Evolutionary conservation across 2,329 filamentous ascomycete genomes (phyloP).

Genomic region (Fusarium devonianum): DNA sequence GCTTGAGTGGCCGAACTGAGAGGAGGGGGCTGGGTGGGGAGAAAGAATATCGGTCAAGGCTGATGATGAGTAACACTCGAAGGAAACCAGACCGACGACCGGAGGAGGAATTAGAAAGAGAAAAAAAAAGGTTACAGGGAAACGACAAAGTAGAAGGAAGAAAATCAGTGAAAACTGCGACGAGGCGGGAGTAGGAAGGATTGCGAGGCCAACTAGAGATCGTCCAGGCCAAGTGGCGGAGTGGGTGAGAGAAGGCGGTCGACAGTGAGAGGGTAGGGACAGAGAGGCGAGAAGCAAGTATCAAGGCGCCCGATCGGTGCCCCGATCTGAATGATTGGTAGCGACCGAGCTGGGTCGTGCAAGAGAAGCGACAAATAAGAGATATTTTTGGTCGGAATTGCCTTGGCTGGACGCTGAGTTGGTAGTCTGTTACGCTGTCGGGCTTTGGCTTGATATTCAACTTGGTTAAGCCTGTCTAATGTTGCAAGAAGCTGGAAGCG

Average conservation of each 20-base stretch:
- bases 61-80: constrained; percentile 31
- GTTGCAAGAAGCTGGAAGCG: constrained; percentile 20
- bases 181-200: constrained; percentile 14
- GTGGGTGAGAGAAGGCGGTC: constrained; percentile 37
- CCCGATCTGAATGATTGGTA: constrained; percentile 12
- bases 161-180: constrained; percentile 18
- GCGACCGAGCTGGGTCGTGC: constrained; percentile 6
- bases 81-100: constrained; percentile 20
- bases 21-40: constrained; percentile 28
- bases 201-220: constrained; percentile 20
- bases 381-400: constrained; percentile 19
- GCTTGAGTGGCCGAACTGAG: constrained; percentile 32
- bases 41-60: constrained; percentile 34
- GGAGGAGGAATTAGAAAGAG: constrained; percentile 7
- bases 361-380: constrained; percentile 14
- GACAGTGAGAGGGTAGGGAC: constrained; percentile 31
- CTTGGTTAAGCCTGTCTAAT: constrained; percentile 12
- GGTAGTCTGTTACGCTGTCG: constrained; percentile 26
- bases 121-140: constrained; percentile 19
- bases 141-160: constrained; percentile 21
- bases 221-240: constrained; percentile 30
- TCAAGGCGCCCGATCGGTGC: constrained; percentile 28
- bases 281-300: constrained; percentile 27
- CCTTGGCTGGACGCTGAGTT: constrained; percentile 26
- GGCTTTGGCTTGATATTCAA: constrained; percentile 33